Percentiles rank a stretch among this genome's conserved stretches.
Conservation (phyloP, 768 basidiomycete genomes). For the Austroboletus eburneus region DNA sequence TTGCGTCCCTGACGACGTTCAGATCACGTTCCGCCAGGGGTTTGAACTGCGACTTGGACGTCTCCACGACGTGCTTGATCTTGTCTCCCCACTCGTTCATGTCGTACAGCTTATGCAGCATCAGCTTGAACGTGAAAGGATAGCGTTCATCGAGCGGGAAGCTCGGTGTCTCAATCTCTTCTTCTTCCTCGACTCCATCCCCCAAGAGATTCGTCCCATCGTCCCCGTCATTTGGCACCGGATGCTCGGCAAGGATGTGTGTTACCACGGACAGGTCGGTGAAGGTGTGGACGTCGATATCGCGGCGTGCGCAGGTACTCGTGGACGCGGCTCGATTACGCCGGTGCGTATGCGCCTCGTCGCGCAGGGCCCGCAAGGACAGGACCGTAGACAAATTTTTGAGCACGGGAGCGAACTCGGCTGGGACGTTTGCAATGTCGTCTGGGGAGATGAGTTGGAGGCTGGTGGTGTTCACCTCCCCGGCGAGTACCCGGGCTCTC, state of each 20-base stretch:
- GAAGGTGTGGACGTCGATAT: slow-evolving; percentile 9
- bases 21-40: slow-evolving; percentile 42
- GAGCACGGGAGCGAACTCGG: slow-evolving; percentile 30
- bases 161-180: slow-evolving; percentile 29
- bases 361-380: slow-evolving; percentile 32
- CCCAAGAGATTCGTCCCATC: slow-evolving; percentile 7
- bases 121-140: slow-evolving; percentile 62
- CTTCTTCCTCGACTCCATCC: slow-evolving; percentile 21
- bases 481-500: slow-evolving; percentile 30
- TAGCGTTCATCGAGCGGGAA: slow-evolving; percentile 43
- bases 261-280: slow-evolving; percentile 13
- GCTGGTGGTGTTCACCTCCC: slow-evolving; percentile 1
- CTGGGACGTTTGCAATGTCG: slow-evolving; percentile 28
- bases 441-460: slow-evolving; percentile 28
- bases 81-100: slow-evolving; percentile 55
- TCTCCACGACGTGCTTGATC: slow-evolving; percentile 49
- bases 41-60: slow-evolving; percentile 53
- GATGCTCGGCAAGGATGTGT: neutral
- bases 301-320: slow-evolving; percentile 17
- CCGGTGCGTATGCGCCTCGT: slow-evolving; percentile 12
- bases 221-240: neutral
- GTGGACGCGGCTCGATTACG: slow-evolving; percentile 1
- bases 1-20: slow-evolving; percentile 9
- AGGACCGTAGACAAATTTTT: slow-evolving; percentile 35
- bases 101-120: slow-evolving; percentile 63